Conservation (phyloP, 192 early-diverging fungal genomes). For the Backusella mclennaniae region DNA sequence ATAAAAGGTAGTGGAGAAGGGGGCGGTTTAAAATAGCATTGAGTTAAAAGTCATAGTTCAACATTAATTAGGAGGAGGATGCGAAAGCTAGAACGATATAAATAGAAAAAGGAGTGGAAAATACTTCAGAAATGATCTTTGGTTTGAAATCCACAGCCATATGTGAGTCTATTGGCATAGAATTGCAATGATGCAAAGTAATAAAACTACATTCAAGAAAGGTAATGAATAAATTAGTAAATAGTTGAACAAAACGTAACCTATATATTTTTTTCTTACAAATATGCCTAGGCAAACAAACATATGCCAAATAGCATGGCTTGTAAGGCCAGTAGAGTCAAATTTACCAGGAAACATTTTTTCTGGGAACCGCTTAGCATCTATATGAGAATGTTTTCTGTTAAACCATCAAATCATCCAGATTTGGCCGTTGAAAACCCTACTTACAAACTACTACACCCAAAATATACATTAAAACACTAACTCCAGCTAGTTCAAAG, state of each 20-base stretch:
- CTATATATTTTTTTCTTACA: slow-evolving; percentile 15
- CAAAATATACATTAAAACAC: slow-evolving; percentile 48
- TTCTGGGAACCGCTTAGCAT: slow-evolving; percentile 63
- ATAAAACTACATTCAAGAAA: slow-evolving; percentile 41
- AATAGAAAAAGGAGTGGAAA: not conserved
- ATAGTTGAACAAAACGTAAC: not conserved
- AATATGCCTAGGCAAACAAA: slow-evolving; percentile 64
- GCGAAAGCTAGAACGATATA: not conserved
- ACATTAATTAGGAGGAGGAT: too few species aligned
- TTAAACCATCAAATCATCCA: not conserved
- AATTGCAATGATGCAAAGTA: slow-evolving; percentile 55
- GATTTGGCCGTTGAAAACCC: not conserved
- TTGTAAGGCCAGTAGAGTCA: slow-evolving; percentile 54
- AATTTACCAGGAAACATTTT: slow-evolving; percentile 58
- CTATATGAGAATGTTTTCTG: slow-evolving; percentile 4
- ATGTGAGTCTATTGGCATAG: slow-evolving; percentile 48
- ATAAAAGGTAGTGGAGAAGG: not conserved
- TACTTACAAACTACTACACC: slow-evolving; percentile 55
- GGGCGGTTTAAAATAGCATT: not conserved
- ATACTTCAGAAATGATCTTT: not conserved
- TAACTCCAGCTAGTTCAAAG: slow-evolving; percentile 45
- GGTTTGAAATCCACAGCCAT: slow-evolving; percentile 36
- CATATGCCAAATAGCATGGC: slow-evolving; percentile 64
- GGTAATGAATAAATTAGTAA: not conserved
- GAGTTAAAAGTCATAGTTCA: too few species aligned